Evolutionary conservation across 805 yeast species (phyloP), one percentile per base, ranked within the genome.

Genomic region (Blastobotrys mokoenaii): DNA sequence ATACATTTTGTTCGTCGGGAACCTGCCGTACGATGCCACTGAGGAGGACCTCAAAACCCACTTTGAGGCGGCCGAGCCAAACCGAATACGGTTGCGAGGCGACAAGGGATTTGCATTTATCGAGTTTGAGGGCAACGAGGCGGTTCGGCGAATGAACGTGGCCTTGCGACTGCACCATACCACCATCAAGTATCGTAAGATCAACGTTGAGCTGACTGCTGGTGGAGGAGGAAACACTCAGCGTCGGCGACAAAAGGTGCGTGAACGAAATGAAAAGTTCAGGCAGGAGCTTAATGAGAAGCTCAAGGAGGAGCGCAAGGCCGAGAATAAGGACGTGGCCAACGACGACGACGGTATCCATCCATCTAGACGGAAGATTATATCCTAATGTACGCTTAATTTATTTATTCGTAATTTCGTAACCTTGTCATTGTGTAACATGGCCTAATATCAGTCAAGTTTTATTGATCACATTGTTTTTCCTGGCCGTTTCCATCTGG

Each of bases 221-320:
- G 98, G 98, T 46, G 98, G 98, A 36, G 98, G 98, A 40, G 97
- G 97, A 46, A 90, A 90, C 62, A 80, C 94, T 8, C 68, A 73
- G 47, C 72, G 68, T 45, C 57, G 73, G 11, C 46, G 55, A 40
- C 73, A 76, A 45, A 93, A 93, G 65, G 72, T 93, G 55, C 77
- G 78, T 58, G 76, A 74, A 41, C 90, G 90, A 71, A 90, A 90
- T 62, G 82, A 76, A 38, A 81, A 80, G 57, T 67, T 89, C 55
- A 74, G 73, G 38, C 81, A 72, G 22, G 95, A 89, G 59, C 74
- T 94, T 55, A 73, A 68, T 47, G 75, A 71, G 34, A 75, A 81
- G 56, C 71, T 79, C 38, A 72, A 73, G 54, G 71, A 73, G 56
- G 74, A 70, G 48, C 70, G 61, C 40, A 61, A 55, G 45, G 58